phyloP scores from a whole-genome alignment of 192 early-diverging fungal genomes.

The Jimgerdemannia flammicorona region DNA sequence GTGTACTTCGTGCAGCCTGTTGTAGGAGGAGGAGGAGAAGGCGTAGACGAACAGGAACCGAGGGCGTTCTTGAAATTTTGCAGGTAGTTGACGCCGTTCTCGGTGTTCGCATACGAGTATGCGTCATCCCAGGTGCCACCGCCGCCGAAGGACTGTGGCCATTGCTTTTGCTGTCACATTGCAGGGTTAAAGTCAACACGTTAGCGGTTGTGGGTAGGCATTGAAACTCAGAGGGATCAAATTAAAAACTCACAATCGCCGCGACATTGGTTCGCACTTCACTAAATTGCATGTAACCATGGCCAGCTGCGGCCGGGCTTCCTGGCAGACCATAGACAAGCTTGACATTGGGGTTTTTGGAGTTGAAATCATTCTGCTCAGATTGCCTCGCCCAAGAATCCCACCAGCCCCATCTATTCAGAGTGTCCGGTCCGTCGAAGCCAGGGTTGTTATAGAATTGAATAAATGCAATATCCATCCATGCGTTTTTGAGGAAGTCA shows the following conservation, averaged over 20 bases:
- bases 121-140: not conserved
- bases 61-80: not conserved
- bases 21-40: not conserved
- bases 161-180: not conserved
- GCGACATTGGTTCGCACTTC: not conserved
- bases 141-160: not conserved
- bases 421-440: not conserved
- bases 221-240: not conserved
- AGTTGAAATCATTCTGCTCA: not conserved
- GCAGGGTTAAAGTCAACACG: not conserved
- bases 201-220: not conserved
- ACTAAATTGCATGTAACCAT: not conserved
- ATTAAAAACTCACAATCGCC: not conserved
- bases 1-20: not conserved
- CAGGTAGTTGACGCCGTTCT: not conserved
- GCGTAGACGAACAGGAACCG: too few species aligned
- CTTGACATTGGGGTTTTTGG: not conserved
- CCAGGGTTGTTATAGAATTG: constrained; percentile 4
- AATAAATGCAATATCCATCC: not conserved
- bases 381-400: not conserved
- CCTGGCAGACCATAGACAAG: not conserved
- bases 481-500: not conserved
- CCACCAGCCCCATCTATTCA: not conserved
- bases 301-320: too few species aligned
- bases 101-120: not conserved